Conservation (phyloP, 176 grass and related monocot genomes). For the Typha latifolia region DNA sequence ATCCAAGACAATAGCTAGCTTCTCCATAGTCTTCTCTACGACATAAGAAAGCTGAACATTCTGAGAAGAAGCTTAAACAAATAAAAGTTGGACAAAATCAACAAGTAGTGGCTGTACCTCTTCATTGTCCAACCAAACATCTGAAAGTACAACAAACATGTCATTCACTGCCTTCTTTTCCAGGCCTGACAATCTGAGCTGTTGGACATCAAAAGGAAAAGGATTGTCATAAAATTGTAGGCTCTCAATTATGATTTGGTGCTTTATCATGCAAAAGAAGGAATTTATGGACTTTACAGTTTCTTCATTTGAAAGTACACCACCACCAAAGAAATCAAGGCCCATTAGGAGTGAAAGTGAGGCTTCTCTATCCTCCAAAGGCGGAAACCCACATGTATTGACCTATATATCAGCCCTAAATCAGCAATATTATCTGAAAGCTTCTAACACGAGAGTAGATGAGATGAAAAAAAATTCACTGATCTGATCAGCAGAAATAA, state of each 20-base stretch:
- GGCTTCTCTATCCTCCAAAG: conserved; percentile 72
- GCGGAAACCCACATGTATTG: conserved; percentile 96
- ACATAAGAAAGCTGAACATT: conserved; percentile 33
- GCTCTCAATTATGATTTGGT: neutral
- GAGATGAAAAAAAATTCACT: too few species aligned
- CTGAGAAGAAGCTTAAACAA: conserved; percentile 23
- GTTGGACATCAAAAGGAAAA: conserved; percentile 31
- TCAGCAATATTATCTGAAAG: neutral
- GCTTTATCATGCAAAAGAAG: neutral
- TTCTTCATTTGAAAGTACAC: conserved; percentile 71
- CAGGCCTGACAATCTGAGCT: conserved; percentile 58
- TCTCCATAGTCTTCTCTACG: conserved; percentile 79
- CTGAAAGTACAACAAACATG: conserved; percentile 93
- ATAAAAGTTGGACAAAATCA: conserved; percentile 4
- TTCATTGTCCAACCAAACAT: conserved; percentile 83
- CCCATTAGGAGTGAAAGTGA: conserved; percentile 72
- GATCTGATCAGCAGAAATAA: too few species aligned
- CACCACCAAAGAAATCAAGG: conserved; percentile 93
- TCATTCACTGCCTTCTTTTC: conserved; percentile 86
- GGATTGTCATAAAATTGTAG: conserved; percentile 11
- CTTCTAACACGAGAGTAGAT: neutral
- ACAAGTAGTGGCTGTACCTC: conserved; percentile 56
- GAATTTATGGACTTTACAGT: conserved; percentile 34
- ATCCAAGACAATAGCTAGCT: conserved; percentile 72
- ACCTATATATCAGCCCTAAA: conserved; percentile 45